These are phyloP conservation scores for Paraurostyla sp. DNA, from an alignment of 73 alveolate species.

Conservation along the genomic window DNA sequence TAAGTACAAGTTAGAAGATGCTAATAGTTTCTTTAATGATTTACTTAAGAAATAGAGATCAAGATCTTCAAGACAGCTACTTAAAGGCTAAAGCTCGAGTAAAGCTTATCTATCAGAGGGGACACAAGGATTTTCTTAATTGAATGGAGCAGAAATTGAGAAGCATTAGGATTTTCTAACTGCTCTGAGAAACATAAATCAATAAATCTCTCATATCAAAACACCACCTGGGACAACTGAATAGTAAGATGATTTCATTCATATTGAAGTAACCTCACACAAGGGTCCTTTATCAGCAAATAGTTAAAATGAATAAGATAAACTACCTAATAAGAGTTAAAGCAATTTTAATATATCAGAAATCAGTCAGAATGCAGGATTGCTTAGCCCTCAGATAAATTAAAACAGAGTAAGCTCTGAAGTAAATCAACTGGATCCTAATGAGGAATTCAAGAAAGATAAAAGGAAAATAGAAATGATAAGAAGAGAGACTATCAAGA, in stretches of 20 bases:
- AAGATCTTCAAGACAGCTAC: not conserved
- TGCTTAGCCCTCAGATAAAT: not conserved
- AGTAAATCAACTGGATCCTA: not conserved
- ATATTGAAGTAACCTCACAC: too few species aligned
- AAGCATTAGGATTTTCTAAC: not conserved
- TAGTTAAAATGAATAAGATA: too few species aligned
- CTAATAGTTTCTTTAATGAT: slow-evolving; percentile 2
- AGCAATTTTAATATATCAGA: too few species aligned
- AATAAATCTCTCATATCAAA: not conserved
- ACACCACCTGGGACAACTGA: not conserved
- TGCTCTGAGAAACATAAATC: not conserved
- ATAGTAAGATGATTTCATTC: not conserved
- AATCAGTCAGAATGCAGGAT: too few species aligned
- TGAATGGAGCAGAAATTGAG: not conserved
- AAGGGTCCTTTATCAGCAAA: too few species aligned
- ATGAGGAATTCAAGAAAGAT: not conserved
- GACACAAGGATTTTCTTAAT: not conserved
- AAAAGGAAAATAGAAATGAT: not conserved
- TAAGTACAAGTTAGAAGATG: not conserved
- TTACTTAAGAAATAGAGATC: not conserved
- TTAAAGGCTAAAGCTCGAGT: too few species aligned
- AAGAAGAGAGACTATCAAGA: slow-evolving; percentile 29
- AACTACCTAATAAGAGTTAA: too few species aligned
- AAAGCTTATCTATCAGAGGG: not conserved
- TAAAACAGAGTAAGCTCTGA: not conserved